These are phyloP conservation scores for Rhynchosporium secalis DNA, from an alignment of 2,329 filamentous ascomycete genomes.

Conservation along the genomic window DNA sequence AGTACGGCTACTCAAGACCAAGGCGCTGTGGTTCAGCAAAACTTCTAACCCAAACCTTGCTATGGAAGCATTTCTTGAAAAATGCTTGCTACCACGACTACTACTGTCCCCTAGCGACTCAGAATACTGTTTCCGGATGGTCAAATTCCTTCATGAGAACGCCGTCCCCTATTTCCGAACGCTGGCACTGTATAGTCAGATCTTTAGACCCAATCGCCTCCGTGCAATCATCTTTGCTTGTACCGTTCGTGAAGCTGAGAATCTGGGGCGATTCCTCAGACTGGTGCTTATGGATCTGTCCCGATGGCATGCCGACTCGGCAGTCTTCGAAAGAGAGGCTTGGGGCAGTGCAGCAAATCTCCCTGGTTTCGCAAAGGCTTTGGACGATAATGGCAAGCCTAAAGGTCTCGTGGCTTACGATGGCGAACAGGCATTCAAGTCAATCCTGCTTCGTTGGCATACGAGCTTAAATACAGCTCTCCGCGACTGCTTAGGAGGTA, in stretches of 20 bases:
- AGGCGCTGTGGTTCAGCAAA: slow-evolving; percentile 74
- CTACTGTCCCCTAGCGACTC: slow-evolving; percentile 83
- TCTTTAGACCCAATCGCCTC: slow-evolving; percentile 82
- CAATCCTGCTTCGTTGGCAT: slow-evolving; percentile 88
- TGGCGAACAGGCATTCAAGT: slow-evolving; percentile 80
- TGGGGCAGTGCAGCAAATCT: slow-evolving; percentile 65
- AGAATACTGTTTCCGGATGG: slow-evolving; percentile 82
- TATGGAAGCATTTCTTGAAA: slow-evolving; percentile 78
- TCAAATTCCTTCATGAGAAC: slow-evolving; percentile 83
- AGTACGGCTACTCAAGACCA: slow-evolving; percentile 71
- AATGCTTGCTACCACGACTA: slow-evolving; percentile 88
- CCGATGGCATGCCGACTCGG: slow-evolving; percentile 78
- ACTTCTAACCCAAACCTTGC: slow-evolving; percentile 64
- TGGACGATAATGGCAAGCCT: slow-evolving; percentile 70
- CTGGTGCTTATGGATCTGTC: slow-evolving; percentile 78
- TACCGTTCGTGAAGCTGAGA: slow-evolving; percentile 87
- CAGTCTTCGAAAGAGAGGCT: slow-evolving; percentile 79
- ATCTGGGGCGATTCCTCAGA: slow-evolving; percentile 87
- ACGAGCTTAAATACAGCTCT: slow-evolving; percentile 76
- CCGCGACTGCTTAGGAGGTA: slow-evolving; percentile 75
- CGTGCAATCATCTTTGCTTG: slow-evolving; percentile 83
- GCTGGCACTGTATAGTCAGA: slow-evolving; percentile 76
- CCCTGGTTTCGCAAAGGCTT: slow-evolving; percentile 74
- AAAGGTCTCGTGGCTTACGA: slow-evolving; percentile 76
- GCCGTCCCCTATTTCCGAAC: slow-evolving; percentile 86